phyloP scores from a whole-genome alignment of 75 land plant species.

The Pinus albicaulis region DNA sequence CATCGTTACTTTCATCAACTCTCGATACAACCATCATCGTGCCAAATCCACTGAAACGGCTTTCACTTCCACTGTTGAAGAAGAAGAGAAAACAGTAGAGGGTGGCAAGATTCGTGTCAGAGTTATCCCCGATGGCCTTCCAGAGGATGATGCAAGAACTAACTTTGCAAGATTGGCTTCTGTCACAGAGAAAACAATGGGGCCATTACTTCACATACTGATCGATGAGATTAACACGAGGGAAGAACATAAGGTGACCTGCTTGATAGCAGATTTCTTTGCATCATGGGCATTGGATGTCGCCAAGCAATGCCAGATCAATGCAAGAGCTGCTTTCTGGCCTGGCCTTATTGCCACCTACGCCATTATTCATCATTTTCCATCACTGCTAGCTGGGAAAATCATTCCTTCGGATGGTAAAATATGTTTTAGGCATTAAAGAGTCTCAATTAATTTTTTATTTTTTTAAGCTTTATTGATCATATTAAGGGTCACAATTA shows the following conservation, averaged over 20 bases:
- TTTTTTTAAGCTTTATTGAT: too few relatives aligned
- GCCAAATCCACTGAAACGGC: neutral
- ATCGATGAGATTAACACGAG: neutral
- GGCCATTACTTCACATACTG: neutral
- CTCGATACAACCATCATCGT: conserved; percentile 18
- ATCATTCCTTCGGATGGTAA: conserved; percentile 2
- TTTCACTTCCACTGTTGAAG: too few relatives aligned
- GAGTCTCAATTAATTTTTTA: too few relatives aligned
- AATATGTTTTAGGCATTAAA: neutral
- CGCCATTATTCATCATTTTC: conserved; percentile 4
- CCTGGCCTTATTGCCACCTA: neutral
- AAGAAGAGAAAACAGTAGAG: neutral
- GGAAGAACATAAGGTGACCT: neutral
- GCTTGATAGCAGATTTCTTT: conserved; percentile 4
- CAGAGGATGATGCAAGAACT: neutral
- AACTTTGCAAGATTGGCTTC: neutral
- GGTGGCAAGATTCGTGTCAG: neutral
- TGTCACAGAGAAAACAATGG: conserved; percentile 3
- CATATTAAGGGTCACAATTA: too few relatives aligned
- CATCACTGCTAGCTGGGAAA: neutral
- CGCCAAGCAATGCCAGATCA: neutral
- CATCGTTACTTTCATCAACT: conserved; percentile 32
- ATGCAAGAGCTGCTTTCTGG: conserved; percentile 3
- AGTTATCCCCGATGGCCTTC: conserved; percentile 2
- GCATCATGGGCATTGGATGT: conserved; percentile 7